Base-by-base conservation (phyloP, 768 basidiomycete species). In the Mycena kentingensis region DNA sequence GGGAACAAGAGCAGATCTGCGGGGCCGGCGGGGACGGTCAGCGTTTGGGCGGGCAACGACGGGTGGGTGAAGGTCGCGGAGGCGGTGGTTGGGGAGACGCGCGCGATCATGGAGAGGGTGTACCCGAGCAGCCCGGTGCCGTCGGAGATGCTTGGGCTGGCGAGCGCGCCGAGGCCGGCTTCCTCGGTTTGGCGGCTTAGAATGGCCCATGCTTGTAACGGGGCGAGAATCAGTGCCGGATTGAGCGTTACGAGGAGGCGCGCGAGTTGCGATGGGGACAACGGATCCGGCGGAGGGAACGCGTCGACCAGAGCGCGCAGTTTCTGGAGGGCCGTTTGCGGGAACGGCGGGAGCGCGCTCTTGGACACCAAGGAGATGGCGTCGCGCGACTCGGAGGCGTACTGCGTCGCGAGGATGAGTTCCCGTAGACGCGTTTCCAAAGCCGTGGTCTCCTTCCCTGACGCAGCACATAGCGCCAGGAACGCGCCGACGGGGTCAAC, bases 131-230 rank as follows among this genome's bases (percentile, higher is more conserved):
- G 54, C 0, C 83, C 82, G 13, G 72, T 68, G 1, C 67, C 66
- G n/a, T 74, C 73, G 13, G 64, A 22, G 63, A 73, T 65, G 28
- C 69, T 65, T 1, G 83, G 81, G 54, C 73, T 77, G 0, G 78
- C 80, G 0, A 87, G 71, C 18, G 74, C 69, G 4, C 81, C 82
- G 0, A 85, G 65, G 0, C 80, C 83, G 13, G 70, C 72, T 46
- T 84, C 80, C 51, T 80, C 73, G 4, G 76, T 73, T 49, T 84
- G 82, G 25, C 76, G 70, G 46, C 77, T 76, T 16, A 87, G 77
- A 54, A 83, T 69, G 2, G 79, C 83, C 84, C 84, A 87, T 4
- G 80, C 82, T 46, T 80, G 78, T 61, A 82, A 79, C 2, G 82
- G 74, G 6, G 83, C 80, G 54, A 81, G 71, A 6, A 77, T 67